Base-by-base conservation (phyloP, 2,329 filamentous ascomycete species). In the Exophiala mesophila region DNA sequence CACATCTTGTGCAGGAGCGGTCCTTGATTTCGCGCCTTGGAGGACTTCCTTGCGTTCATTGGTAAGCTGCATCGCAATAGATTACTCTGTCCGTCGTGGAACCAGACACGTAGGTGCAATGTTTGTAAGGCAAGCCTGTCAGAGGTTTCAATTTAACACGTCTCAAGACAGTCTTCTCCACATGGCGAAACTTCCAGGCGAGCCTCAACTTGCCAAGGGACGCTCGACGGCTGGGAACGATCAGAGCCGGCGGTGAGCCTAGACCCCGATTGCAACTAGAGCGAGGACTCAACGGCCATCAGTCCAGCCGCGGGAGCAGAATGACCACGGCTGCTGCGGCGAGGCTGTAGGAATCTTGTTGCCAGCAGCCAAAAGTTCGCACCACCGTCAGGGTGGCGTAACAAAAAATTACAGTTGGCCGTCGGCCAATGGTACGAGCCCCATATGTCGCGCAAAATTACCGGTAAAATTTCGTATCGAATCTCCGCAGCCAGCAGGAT, bases 351-450 rank as follows among this genome's bases (percentile, higher is more conserved):
- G 35, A 13, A n/a, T 9, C 17, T 17, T 7, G 20, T 12, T 8
- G 36, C 36, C 36, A 7, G 17, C 36, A 39, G 24, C 19, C 36
- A 20, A 39, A 39, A 13, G 24, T 28, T n/a, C n/a, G n/a, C n/a
- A 28, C 8, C 24, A n/a, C 8, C 24, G 24, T 16, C 19, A 18
- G 37, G 31, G 15, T 10, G 26, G 4, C 3, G 29, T 32, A 8
- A 24, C 28, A 5, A 15, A n/a, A n/a, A 33, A 32, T 28, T 41
- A 41, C 39, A 36, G 12, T 41, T 41, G 39, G 39, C 39, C 39
- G 39, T 41, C 39, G 39, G 39, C 4, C 17, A 31, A 41, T 35
- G 18, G 18, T 35, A 41, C 31, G 12, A 41, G 30, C 21, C 7
- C 20, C 13, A 28, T 16, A n/a, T 13, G 15, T 41, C 13, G 30